Evolutionary conservation across 176 grass and related monocot genomes (phyloP), one percentile per base, ranked within the genome.

Genomic region (Areca catechu): DNA sequence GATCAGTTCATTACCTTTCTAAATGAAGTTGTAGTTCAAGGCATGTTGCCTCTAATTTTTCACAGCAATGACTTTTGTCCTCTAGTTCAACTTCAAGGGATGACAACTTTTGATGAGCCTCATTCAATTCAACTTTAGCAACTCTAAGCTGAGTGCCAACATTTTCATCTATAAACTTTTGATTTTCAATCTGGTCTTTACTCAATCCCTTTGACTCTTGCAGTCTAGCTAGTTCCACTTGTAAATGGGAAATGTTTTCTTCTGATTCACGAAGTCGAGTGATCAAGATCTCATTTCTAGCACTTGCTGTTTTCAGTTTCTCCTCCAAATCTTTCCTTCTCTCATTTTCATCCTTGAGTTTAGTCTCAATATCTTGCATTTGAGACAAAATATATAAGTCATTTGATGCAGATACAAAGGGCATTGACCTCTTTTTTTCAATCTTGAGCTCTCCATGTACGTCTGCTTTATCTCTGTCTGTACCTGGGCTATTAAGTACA

Each of bases 191-290:
- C 20, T 74, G 58, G 49, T 23, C 57, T 43, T 68, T 16, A 20
- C 7, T 58, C 51, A 63, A 24, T 49, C 75, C 80, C 56, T 65
- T 69, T 16, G 80, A 56, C 60, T 82, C 71, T 52, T 72, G 73
- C 53, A 85, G 27, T 53, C 56, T 59, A 67, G 74, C 74, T 71
- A 81, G 55, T 73, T 85, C 71, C 47, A 54, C 67, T 52, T 61
- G 54, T 23, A 90, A 62, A 69, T 59, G 49, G 14, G 74, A 81
- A 50, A 61, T 53, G 7, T 59, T 85, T 69, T 55, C 48, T 70
- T 76, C 74, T 56, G 63, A 65, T 63, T 74, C 63, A 2, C 59
- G 47, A 48, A 57, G 58, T 57, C 71, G 69, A 10, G 53, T 63
- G 48, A 50, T 23, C 22, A 53, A 15, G 24, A 22, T 22, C 65